Conservation (phyloP, 305 asterid species). For the Solanum aculeatissimum region DNA sequence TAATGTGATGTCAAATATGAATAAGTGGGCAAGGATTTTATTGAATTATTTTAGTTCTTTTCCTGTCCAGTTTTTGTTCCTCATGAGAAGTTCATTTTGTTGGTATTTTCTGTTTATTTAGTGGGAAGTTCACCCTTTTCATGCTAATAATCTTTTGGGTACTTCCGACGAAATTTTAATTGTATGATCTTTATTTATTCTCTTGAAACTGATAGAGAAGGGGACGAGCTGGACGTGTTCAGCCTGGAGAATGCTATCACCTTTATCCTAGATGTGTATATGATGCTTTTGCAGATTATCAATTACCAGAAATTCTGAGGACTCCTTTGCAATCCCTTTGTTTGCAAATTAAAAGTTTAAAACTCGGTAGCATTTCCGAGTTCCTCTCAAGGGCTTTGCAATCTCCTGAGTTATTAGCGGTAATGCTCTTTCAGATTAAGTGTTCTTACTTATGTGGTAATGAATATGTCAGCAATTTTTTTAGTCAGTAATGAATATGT, state of each 20-base stretch:
- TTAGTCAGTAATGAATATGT: background rate
- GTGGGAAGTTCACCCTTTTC: background rate
- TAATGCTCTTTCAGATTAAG: slow-evolving; percentile 26
- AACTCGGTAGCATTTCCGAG: slow-evolving; percentile 79
- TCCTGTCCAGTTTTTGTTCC: background rate
- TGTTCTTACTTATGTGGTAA: slow-evolving; percentile 3
- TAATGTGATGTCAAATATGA: background rate
- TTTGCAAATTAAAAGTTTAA: slow-evolving; percentile 88
- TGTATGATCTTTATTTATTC: slow-evolving; percentile 4
- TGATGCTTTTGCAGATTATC: slow-evolving; percentile 81
- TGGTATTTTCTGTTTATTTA: background rate
- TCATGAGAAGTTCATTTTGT: background rate
- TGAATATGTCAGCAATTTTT: background rate
- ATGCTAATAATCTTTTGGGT: background rate
- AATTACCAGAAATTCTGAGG: slow-evolving; percentile 89
- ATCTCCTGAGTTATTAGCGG: slow-evolving; percentile 93
- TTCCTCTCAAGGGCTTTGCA: slow-evolving; percentile 84
- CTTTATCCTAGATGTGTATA: slow-evolving; percentile 81
- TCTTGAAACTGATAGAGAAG: slow-evolving; percentile 54
- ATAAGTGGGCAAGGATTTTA: background rate
- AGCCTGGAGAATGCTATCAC: slow-evolving; percentile 94
- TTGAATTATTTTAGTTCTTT: background rate
- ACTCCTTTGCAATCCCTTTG: slow-evolving; percentile 96
- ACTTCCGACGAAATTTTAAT: background rate
- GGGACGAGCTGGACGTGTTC: slow-evolving; percentile 99